Conservation (phyloP, 495 filamentous ascomycete genomes). For the Extremus antarcticus region DNA sequence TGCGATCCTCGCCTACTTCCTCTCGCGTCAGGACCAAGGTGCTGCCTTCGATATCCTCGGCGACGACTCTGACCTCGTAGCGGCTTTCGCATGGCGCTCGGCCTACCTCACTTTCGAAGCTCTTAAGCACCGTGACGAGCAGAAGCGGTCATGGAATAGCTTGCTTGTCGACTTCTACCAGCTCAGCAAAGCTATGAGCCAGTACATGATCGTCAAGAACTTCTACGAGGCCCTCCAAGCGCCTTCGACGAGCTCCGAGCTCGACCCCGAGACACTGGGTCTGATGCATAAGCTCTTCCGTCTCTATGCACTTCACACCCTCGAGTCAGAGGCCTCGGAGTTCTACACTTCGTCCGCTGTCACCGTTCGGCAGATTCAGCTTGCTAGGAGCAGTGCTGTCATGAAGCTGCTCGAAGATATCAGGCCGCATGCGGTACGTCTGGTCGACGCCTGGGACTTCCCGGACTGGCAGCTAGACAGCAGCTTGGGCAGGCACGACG, state of each 20-base stretch:
- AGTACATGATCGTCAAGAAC: constrained; percentile 60
- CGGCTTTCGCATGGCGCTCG: constrained; percentile 59
- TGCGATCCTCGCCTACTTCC: constrained; percentile 47
- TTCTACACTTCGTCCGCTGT: constrained; percentile 55
- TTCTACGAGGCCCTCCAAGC: constrained; percentile 56
- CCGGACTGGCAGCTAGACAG: constrained; percentile 61
- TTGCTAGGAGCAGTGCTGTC: constrained; percentile 48
- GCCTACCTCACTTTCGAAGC: constrained; percentile 61
- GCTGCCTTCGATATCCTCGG: constrained; percentile 57
- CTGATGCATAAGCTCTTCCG: constrained; percentile 55
- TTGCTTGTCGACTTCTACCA: constrained; percentile 65
- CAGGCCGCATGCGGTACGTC: constrained; percentile 52
- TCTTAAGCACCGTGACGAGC: constrained; percentile 56
- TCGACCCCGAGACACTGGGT: constrained; percentile 41
- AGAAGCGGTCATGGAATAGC: constrained; percentile 60
- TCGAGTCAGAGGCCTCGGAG: constrained; percentile 54
- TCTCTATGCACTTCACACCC: constrained; percentile 52
- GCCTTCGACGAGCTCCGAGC: constrained; percentile 32
- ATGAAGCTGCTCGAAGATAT: constrained; percentile 56
- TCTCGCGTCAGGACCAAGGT: constrained; percentile 50
- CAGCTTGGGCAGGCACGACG: constrained; percentile 52
- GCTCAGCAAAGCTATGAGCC: constrained; percentile 54
- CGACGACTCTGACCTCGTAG: constrained; percentile 51
- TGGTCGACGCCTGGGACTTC: constrained; percentile 59
- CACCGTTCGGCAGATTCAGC: constrained; percentile 53